Percentiles rank a stretch among this genome's conserved stretches.
phyloP scores from a whole-genome alignment of 176 grass and related monocot genomes.

The Bonia amplexicaulis region DNA sequence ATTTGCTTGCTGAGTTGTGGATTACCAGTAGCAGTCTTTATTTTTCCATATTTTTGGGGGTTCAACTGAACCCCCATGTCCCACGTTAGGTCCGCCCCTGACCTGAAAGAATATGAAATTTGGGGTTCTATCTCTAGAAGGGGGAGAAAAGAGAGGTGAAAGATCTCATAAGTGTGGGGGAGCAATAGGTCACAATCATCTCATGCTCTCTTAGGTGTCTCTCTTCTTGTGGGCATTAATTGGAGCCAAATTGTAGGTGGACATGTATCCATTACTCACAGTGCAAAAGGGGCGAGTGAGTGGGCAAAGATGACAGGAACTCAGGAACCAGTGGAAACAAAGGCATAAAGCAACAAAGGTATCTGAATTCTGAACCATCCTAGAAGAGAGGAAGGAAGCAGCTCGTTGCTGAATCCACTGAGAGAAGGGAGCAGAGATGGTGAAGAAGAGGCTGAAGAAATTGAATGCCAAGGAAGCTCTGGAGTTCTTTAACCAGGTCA shows the following conservation, averaged over 20 bases:
- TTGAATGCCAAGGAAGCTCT: slow-evolving; percentile 60
- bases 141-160: background rate
- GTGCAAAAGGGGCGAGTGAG: background rate
- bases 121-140: background rate
- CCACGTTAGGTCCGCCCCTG: too few relatives aligned
- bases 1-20: too few relatives aligned
- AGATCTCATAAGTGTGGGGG: slow-evolving; percentile 3
- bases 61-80: too few relatives aligned
- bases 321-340: slow-evolving; percentile 17
- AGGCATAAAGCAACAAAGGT: slow-evolving; percentile 24
- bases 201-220: slow-evolving; percentile 20
- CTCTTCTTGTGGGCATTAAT: slow-evolving; percentile 36
- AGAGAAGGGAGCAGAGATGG: slow-evolving; percentile 40
- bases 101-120: background rate
- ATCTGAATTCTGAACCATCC: slow-evolving; percentile 5
- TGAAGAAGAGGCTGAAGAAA: slow-evolving; percentile 56
- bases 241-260: slow-evolving; percentile 35
- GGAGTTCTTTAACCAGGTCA: slow-evolving; percentile 78
- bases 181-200: slow-evolving; percentile 13
- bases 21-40: too few relatives aligned
- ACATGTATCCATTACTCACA: slow-evolving; percentile 29
- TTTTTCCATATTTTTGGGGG: too few relatives aligned
- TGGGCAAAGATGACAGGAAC: slow-evolving; percentile 4
- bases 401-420: slow-evolving; percentile 12
- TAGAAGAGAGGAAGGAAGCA: background rate